Evolutionary conservation across 192 early-diverging fungal genomes (phyloP).

Genomic region (Linnemannia elongata): DNA sequence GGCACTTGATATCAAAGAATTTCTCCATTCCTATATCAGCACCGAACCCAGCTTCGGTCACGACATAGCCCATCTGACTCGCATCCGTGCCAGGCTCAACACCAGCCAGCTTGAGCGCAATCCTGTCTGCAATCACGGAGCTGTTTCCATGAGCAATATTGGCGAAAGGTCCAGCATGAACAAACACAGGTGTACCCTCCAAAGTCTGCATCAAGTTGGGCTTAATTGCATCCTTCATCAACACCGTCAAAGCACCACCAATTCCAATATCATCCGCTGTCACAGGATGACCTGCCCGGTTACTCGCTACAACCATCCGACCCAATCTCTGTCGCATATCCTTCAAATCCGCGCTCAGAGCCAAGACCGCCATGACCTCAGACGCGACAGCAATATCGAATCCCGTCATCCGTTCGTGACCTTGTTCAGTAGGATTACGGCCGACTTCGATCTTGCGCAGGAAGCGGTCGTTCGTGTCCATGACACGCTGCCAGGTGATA

Average conservation of each 20-base stretch:
- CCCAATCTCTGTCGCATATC: slow-evolving; percentile 96
- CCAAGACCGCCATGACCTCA: slow-evolving; percentile 98
- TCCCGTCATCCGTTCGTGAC: slow-evolving; percentile 88
- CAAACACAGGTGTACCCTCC: slow-evolving; percentile 99
- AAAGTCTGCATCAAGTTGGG: slow-evolving; percentile 99
- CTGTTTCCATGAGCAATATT: slow-evolving; percentile 99
- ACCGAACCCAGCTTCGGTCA: slow-evolving; percentile 99
- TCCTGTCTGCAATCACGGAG: slow-evolving; percentile 94
- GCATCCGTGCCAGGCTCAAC: slow-evolving; percentile 69
- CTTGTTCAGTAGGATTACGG: slow-evolving; percentile 89
- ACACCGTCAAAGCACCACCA: slow-evolving; percentile 94
- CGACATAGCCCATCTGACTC: slow-evolving; percentile 84
- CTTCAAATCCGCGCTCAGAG: slow-evolving; percentile 87
- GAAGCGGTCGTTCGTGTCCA: slow-evolving; percentile 98
- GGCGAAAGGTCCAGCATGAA: slow-evolving; percentile 99
- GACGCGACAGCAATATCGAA: slow-evolving; percentile 99
- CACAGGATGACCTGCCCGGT: slow-evolving; percentile 83
- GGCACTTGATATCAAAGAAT: slow-evolving; percentile 99
- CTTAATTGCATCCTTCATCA: slow-evolving; percentile 99
- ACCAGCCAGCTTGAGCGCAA: slow-evolving; percentile 95
- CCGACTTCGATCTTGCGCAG: slow-evolving; percentile 93
- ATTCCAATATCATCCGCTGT: slow-evolving; percentile 97
- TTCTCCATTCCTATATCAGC: slow-evolving; percentile 99
- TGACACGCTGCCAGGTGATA: slow-evolving; percentile 96
- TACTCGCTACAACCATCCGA: slow-evolving; percentile 94